phyloP scores from a whole-genome alignment of 208 protist genomes.

The Acanthamoeba healyi region DNA sequence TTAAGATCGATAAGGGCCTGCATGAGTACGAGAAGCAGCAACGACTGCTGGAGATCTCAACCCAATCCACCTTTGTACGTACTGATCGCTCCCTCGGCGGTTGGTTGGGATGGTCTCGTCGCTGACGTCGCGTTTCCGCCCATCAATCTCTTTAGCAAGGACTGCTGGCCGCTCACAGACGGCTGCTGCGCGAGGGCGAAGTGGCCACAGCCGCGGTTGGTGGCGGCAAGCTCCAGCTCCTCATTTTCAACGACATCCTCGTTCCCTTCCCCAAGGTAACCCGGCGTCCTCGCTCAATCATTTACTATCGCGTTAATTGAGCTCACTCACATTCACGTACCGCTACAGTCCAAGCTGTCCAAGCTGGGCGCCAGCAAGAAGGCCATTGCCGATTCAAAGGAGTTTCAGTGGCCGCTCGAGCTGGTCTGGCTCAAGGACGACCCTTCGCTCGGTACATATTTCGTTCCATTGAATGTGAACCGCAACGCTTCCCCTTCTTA shows the following conservation, averaged over 20 bases:
- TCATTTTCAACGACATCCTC: conserved; percentile 73
- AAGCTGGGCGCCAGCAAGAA: conserved; percentile 38
- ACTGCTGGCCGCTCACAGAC: conserved; percentile 53
- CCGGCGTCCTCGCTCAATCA: neutral
- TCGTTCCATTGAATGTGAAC: too few relatives aligned
- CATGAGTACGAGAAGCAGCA: conserved; percentile 75
- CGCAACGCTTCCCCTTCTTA: too few relatives aligned
- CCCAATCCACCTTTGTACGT: conserved; percentile 54
- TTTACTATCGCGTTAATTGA: neutral
- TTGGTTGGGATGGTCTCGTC: neutral
- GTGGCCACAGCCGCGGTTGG: conserved; percentile 10
- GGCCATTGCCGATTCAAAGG: conserved; percentile 57
- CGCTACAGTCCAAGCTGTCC: conserved; percentile 24
- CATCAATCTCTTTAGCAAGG: conserved; percentile 61
- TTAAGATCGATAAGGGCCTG: conserved; percentile 63
- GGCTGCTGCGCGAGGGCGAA: conserved; percentile 57
- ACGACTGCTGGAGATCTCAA: conserved; percentile 61
- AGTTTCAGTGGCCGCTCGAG: conserved; percentile 73
- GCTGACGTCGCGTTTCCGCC: neutral
- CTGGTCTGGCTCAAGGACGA: conserved; percentile 72
- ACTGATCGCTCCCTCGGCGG: too few relatives aligned
- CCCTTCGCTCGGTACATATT: conserved; percentile 47
- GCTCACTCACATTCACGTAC: too few relatives aligned
- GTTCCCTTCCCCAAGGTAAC: conserved; percentile 62
- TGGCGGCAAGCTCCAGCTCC: conserved; percentile 58